phyloP scores from a whole-genome alignment of 2,329 filamentous ascomycete species.

The Xylaria sp. region DNA sequence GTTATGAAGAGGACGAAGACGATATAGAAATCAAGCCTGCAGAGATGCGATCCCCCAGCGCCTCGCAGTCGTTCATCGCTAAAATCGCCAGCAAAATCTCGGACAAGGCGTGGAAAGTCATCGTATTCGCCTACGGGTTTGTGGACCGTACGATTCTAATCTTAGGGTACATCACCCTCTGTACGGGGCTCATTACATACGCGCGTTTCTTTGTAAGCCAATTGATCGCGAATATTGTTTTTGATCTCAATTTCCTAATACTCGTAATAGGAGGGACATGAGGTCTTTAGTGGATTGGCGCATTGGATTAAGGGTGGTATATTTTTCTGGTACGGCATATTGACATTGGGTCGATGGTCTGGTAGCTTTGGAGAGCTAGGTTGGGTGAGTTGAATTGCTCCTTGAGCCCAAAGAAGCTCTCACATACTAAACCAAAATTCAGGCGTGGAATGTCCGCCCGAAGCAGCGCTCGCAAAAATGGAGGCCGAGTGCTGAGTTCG shows the following conservation, averaged over 20 bases:
- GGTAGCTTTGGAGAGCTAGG: conserved; percentile 90
- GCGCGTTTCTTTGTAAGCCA: conserved; percentile 84
- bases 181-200: conserved; percentile 79
- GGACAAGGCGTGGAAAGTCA: conserved; percentile 64
- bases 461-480: conserved; percentile 66
- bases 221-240: background rate
- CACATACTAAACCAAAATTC: conserved; percentile 30
- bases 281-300: conserved; percentile 85
- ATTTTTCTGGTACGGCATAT: conserved; percentile 91
- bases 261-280: conserved; percentile 67
- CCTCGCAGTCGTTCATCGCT: conserved; percentile 63
- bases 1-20: conserved; percentile 57
- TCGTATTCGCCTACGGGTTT: conserved; percentile 71
- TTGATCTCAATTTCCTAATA: conserved; percentile 19
- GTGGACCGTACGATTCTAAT: conserved; percentile 82
- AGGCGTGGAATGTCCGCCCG: conserved; percentile 89
- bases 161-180: conserved; percentile 78
- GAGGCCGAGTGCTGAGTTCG: conserved; percentile 86
- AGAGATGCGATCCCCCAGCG: conserved; percentile 58
- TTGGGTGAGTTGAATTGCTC: conserved; percentile 67
- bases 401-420: conserved; percentile 9
- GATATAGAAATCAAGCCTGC: conserved; percentile 55
- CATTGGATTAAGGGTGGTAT: conserved; percentile 96
- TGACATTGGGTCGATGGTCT: conserved; percentile 89
- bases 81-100: conserved; percentile 68